Base-by-base conservation (phyloP, 352 stramenopile genomes). In the Pythium volutum region DNA sequence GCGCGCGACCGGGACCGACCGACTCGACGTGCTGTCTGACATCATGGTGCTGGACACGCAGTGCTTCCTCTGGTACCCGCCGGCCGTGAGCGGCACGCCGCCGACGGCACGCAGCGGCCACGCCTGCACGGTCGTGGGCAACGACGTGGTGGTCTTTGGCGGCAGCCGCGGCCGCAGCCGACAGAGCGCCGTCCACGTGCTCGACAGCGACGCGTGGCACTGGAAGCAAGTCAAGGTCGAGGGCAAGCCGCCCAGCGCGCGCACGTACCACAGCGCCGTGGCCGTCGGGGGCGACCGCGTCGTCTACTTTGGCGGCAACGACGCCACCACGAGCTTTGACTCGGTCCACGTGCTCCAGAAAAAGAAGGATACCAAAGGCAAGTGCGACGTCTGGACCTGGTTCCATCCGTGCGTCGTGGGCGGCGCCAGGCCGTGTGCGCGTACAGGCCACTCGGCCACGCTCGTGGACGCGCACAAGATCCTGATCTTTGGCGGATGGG, bases 251-350 rank as follows among this genome's bases (percentile, higher is more conserved):
- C 94, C 94, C 15, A 85, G 67, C 34, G 79, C 89, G 22, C 87
- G 92, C 22, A 97, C 91, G 22, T 98, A 98, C 67, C 91, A 98
- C 68, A 95, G 78, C 41, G 89, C 88, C 41, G 73, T 90, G 25
- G 71, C 76, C 16, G 56, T 94, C 5, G 73, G 67, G 2, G 51
- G 70, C 26, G 75, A 89, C 62, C 81, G 78, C 56, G 77, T 98
- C 57, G 80, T 98, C 3, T 87, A 97, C 66, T 98, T 98, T 80
- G 94, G 94, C 42, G 94, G 92, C 23, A 98, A 98, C 66, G 88
- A 97, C 71, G 83, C 85, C 3, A 87, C 78, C 38, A 85, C 88
- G 64, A 95, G 88, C 65, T 98, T 98, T 66, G 89, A 97, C 69
- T 82, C 76, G 26, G 89, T 98, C 9, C 87, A 98, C 66, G 91